Conservation (phyloP, 495 filamentous ascomycete species). For the Hypoxylon crocopeplum region DNA sequence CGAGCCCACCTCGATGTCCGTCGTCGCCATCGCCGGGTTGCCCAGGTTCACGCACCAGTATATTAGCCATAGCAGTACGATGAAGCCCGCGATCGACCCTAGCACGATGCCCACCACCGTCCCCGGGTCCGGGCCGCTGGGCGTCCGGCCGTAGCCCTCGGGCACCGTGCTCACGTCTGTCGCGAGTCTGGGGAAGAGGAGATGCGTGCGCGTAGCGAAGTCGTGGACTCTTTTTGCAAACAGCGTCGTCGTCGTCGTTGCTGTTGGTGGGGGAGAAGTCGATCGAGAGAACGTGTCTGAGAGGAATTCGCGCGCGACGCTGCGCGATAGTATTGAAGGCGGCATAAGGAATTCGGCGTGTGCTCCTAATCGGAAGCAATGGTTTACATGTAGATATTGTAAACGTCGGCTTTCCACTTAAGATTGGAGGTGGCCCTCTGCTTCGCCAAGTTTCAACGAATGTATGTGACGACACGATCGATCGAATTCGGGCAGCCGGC, state of each 20-base stretch:
- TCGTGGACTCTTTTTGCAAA: slow-evolving; percentile 14
- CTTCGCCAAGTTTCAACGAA: neutral
- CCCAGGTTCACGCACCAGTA: slow-evolving; percentile 70
- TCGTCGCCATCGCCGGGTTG: slow-evolving; percentile 25
- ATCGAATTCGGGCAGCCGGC: neutral
- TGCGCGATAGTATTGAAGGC: slow-evolving; percentile 9
- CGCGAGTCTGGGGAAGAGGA: slow-evolving; percentile 27
- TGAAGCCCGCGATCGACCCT: slow-evolving; percentile 81
- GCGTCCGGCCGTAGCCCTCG: slow-evolving; percentile 68
- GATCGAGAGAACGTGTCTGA: slow-evolving; percentile 4
- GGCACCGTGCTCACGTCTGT: slow-evolving; percentile 60
- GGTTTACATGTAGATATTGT: neutral
- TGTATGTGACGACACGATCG: neutral
- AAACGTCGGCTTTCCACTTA: neutral
- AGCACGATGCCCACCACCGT: slow-evolving; percentile 84
- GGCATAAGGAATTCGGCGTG: slow-evolving; percentile 24
- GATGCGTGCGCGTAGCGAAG: slow-evolving; percentile 26
- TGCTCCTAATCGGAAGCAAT: neutral
- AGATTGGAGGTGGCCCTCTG: neutral
- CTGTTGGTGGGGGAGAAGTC: neutral
- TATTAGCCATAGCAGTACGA: slow-evolving; percentile 77
- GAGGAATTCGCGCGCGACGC: slow-evolving; percentile 23
- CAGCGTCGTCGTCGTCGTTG: neutral
- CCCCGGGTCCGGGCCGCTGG: slow-evolving; percentile 68
- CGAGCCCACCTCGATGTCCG: slow-evolving; percentile 43